Percentiles rank a stretch among this genome's conserved stretches.
Evolutionary conservation across 495 filamentous ascomycete species (phyloP).

Genomic region (Tuber borchii): DNA sequence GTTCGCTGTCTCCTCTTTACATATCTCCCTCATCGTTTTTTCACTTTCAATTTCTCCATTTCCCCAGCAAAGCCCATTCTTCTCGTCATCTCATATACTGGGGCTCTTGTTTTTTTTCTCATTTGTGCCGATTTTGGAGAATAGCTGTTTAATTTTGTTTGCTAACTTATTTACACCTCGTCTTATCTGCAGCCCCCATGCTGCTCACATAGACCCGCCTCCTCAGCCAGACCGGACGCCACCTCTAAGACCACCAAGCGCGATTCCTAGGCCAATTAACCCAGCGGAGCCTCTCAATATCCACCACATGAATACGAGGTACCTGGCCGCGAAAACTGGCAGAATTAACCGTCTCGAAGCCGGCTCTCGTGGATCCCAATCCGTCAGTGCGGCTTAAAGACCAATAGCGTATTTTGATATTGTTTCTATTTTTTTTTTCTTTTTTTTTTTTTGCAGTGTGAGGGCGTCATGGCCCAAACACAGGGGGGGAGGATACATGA

Average conservation of each 20-base stretch:
- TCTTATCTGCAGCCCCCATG: conserved; percentile 47
- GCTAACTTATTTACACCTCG: conserved; percentile 40
- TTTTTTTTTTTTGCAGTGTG: background rate
- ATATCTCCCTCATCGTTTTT: conserved; percentile 28
- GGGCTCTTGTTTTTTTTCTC: conserved; percentile 21
- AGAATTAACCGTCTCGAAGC: conserved; percentile 49
- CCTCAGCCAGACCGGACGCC: conserved; percentile 43
- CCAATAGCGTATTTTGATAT: background rate
- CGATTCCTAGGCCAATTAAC: conserved; percentile 45
- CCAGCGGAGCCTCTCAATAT: conserved; percentile 46
- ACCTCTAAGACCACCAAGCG: conserved; percentile 46
- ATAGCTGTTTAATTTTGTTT: conserved; percentile 41
- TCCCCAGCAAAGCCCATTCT: conserved; percentile 10
- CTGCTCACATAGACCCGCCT: conserved; percentile 48
- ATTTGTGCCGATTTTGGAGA: conserved; percentile 28
- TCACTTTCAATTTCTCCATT: background rate
- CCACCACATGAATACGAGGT: conserved; percentile 48
- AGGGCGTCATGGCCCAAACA: background rate
- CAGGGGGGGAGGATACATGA: background rate
- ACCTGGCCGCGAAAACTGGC: conserved; percentile 46
- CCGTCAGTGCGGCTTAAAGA: conserved; percentile 43
- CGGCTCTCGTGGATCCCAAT: conserved; percentile 47
- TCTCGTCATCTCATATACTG: conserved; percentile 23
- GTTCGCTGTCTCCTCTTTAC: conserved; percentile 18
- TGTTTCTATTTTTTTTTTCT: background rate